Evolutionary conservation across 345 rosid species (phyloP).

Genomic region (Eucalyptus pauciflora): DNA sequence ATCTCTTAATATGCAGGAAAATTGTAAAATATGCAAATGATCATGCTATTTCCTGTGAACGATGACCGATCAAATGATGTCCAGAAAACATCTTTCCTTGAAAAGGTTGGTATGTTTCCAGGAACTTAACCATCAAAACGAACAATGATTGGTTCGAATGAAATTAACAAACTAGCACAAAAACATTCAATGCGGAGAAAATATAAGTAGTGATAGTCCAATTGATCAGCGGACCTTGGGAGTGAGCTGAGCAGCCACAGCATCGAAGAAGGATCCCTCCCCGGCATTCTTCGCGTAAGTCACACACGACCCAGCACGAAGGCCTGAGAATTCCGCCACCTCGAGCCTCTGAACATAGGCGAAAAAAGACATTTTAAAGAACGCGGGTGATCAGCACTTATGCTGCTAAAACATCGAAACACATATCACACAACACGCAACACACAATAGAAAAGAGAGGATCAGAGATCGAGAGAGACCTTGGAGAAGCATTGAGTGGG

Average conservation of each 20-base stretch:
- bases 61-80: background rate
- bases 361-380: background rate
- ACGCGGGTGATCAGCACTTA: background rate
- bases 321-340: constrained; percentile 70
- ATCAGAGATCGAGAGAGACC: constrained; percentile 16
- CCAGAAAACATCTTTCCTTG: background rate
- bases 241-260: constrained; percentile 60
- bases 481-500: constrained; percentile 69
- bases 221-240: constrained; percentile 30
- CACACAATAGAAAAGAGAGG: background rate
- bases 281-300: constrained; percentile 19
- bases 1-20: background rate
- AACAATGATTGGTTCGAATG: background rate
- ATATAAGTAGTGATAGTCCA: background rate
- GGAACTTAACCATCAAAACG: background rate
- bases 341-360: constrained; percentile 51
- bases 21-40: background rate
- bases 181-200: background rate
- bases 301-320: constrained; percentile 31
- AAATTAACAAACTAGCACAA: background rate
- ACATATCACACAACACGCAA: background rate
- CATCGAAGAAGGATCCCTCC: constrained; percentile 64
- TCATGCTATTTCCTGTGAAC: background rate
- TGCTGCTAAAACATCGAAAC: background rate
- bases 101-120: background rate